phyloP scores from a whole-genome alignment of 495 filamentous ascomycete species.

The Thermochaetoides thermophila region DNA sequence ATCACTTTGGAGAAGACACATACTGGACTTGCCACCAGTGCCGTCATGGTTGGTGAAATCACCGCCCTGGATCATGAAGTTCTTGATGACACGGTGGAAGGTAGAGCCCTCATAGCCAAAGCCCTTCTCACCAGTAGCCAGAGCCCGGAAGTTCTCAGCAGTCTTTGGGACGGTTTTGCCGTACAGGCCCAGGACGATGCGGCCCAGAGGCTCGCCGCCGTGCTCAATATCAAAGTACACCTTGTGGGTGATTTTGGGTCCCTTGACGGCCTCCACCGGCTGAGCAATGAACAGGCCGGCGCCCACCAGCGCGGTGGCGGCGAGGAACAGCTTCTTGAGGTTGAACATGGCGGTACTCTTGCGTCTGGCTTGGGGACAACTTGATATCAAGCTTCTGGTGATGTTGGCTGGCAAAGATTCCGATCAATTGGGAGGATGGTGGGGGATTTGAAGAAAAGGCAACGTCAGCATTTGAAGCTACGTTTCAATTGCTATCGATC shows the following conservation, averaged over 20 bases:
- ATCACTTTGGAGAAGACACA: conserved; percentile 18
- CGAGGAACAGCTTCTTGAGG: conserved; percentile 43
- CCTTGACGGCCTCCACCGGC: conserved; percentile 59
- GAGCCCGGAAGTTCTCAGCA: conserved; percentile 92
- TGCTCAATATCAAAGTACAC: conserved; percentile 94
- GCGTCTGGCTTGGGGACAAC: neutral
- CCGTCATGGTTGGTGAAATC: conserved; percentile 96
- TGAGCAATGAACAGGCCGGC: conserved; percentile 56
- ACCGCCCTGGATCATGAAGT: conserved; percentile 99
- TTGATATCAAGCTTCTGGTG: no score
- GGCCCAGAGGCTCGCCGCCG: conserved; percentile 70
- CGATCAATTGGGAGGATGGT: conserved; percentile 8
- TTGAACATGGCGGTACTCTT: conserved; percentile 33
- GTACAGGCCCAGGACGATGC: conserved; percentile 88
- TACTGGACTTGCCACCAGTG: conserved; percentile 86
- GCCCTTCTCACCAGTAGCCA: conserved; percentile 93
- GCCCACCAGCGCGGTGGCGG: conserved; percentile 60
- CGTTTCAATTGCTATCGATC: conserved; percentile 17
- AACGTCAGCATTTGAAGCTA: conserved; percentile 17
- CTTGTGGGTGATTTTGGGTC: conserved; percentile 93
- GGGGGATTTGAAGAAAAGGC: conserved; percentile 2
- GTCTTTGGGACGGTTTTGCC: conserved; percentile 98
- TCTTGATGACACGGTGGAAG: conserved; percentile 98
- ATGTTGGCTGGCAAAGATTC: no score
- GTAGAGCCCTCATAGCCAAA: conserved; percentile 88